phyloP scores from a whole-genome alignment of 176 grass and related monocot genomes.

The Phoenix roebelenii region DNA sequence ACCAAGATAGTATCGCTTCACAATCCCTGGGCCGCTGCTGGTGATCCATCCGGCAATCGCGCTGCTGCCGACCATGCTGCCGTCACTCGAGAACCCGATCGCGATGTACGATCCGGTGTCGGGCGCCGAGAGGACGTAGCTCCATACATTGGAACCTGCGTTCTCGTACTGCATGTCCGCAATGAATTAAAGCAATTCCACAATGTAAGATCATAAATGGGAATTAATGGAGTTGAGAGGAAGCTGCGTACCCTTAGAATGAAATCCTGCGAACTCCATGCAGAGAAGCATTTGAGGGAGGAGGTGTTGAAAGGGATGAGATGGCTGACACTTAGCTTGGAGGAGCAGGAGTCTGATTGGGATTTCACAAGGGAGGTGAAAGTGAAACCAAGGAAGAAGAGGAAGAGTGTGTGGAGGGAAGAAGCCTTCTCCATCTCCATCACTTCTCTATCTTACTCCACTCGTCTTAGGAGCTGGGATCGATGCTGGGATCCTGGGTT shows the following conservation, averaged over 20 bases:
- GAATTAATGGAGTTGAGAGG: neutral
- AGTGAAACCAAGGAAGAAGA: slow-evolving; percentile 20
- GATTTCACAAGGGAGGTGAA: slow-evolving; percentile 32
- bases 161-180: slow-evolving; percentile 49
- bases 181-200: no score
- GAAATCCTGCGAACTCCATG: slow-evolving; percentile 74
- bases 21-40: slow-evolving; percentile 26
- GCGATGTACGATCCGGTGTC: slow-evolving; percentile 57
- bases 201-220: no score
- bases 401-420: slow-evolving; percentile 4
- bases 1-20: slow-evolving; percentile 64
- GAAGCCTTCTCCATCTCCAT: no score
- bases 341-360: slow-evolving; percentile 70
- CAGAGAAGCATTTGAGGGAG: slow-evolving; percentile 44
- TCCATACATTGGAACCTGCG: slow-evolving; percentile 53
- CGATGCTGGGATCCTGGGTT: no score
- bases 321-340: slow-evolving; percentile 26
- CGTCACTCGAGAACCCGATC: slow-evolving; percentile 65
- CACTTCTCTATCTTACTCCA: no score
- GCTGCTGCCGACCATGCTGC: slow-evolving; percentile 83
- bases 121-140: slow-evolving; percentile 81
- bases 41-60: slow-evolving; percentile 62
- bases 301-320: slow-evolving; percentile 65
- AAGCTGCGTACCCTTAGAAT: slow-evolving; percentile 41
- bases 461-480: no score